A percentile compares a stretch with the other conserved stretches of the same genome.
These are phyloP conservation scores for Asterophora parasitica DNA, from an alignment of 768 basidiomycete species.

Conservation along the genomic window DNA sequence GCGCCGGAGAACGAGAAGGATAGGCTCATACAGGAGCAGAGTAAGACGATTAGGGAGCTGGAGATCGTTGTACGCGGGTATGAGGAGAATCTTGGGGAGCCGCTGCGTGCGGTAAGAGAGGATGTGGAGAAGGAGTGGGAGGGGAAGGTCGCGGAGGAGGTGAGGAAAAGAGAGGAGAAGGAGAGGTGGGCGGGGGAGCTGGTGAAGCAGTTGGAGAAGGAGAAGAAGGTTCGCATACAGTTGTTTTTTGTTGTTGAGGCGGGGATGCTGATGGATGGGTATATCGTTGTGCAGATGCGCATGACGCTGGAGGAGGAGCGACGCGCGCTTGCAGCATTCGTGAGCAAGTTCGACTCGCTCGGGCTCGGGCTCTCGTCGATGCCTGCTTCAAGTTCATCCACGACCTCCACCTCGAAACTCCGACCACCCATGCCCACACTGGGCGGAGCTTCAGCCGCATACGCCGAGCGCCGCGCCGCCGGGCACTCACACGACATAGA, in stretches of 20 bases:
- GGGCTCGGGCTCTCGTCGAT: slow-evolving; percentile 42
- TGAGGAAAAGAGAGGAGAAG: slow-evolving; percentile 57
- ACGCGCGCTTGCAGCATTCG: slow-evolving; percentile 73
- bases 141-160: slow-evolving; percentile 54
- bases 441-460: slow-evolving; percentile 47
- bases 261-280: too few relatives aligned
- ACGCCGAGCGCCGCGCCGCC: slow-evolving; percentile 40
- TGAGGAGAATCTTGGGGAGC: slow-evolving; percentile 70
- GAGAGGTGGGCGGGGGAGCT: slow-evolving; percentile 72
- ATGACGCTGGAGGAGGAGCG: slow-evolving; percentile 73
- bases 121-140: slow-evolving; percentile 76
- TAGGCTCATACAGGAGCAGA: slow-evolving; percentile 65
- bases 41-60: slow-evolving; percentile 71
- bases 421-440: slow-evolving; percentile 45
- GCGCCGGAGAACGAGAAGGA: slow-evolving; percentile 76
- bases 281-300: slow-evolving; percentile 38
- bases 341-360: slow-evolving; percentile 75
- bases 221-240: slow-evolving; percentile 52
- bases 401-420: slow-evolving; percentile 38
- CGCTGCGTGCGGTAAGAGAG: slow-evolving; percentile 58
- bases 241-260: neutral
- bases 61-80: slow-evolving; percentile 68
- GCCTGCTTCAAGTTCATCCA: slow-evolving; percentile 18
- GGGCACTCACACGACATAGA: slow-evolving; percentile 20
- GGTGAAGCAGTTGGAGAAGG: slow-evolving; percentile 71